A percentile compares a stretch with the other conserved stretches of the same genome.
phyloP scores from a whole-genome alignment of 2,329 filamentous ascomycete genomes.

The Xylaria arbuscula region DNA sequence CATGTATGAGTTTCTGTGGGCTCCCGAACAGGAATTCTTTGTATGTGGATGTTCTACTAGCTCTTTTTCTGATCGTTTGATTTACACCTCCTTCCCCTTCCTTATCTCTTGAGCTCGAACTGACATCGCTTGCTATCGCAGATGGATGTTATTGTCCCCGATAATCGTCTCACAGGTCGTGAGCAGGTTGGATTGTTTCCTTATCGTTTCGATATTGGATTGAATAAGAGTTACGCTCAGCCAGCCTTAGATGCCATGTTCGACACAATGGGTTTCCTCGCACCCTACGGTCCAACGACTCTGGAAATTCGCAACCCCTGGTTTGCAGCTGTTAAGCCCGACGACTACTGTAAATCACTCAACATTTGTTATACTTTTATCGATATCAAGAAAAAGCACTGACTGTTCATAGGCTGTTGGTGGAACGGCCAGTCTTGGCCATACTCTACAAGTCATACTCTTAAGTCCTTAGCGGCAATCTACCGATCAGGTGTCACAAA shows the following conservation, averaged over 20 bases:
- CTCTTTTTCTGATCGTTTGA: not conserved
- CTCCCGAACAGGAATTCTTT: constrained; percentile 53
- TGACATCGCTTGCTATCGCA: constrained; percentile 16
- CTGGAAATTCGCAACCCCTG: constrained; percentile 55
- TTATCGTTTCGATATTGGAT: constrained; percentile 56
- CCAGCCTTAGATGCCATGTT: constrained; percentile 51
- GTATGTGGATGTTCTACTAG: constrained; percentile 38
- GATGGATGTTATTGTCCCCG: constrained; percentile 49
- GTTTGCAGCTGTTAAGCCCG: constrained; percentile 52
- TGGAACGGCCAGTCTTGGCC: constrained; percentile 62
- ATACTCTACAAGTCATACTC: constrained; percentile 55
- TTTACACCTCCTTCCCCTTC: not conserved
- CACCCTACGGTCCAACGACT: constrained; percentile 56
- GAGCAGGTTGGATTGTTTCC: constrained; percentile 57
- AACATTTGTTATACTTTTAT: not conserved
- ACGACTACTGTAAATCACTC: constrained; percentile 44
- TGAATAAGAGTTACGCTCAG: constrained; percentile 48
- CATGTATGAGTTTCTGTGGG: constrained; percentile 54
- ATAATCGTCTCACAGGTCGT: constrained; percentile 53
- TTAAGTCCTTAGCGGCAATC: constrained; percentile 55
- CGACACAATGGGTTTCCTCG: constrained; percentile 52
- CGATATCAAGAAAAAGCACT: constrained; percentile 11
- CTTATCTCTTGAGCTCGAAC: not conserved
- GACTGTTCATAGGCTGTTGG: constrained; percentile 51
- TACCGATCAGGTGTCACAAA: constrained; percentile 50